Base-by-base conservation (phyloP, 2,329 filamentous ascomycete genomes). In the Alternaria hordeiaustralica region DNA sequence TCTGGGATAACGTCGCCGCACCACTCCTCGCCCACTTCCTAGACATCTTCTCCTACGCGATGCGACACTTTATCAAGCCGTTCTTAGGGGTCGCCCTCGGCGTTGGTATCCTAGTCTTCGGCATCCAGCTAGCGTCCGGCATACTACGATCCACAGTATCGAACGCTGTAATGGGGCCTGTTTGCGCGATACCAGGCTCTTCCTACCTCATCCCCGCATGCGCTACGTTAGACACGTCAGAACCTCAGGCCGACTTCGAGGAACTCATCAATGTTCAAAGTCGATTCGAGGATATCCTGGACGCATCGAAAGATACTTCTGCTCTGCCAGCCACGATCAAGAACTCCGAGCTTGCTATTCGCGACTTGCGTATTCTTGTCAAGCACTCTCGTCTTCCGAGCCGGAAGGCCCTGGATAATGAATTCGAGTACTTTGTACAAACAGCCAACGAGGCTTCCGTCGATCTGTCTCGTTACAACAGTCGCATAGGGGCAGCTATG, bases 251-350 rank as follows among this genome's bases (percentile, higher is more conserved):
- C 23, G 89, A 94, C 71, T 95, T 95, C 69, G 89, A 93, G 66
- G 87, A 90, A 51, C 84, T 96, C 21, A 91, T 96, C 84, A 85
- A 85, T 18, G 87, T 91, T 2, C 92, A 96, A 78, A 84, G 87
- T n/a, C 86, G 89, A 26, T 93, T 96, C 60, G 92, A 94, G 78
- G 87, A 91, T 61, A 88, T 96, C 1, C 81, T 96, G 5, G 87
- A 92, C 68, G 87, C 88, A 62, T 88, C 88, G 15, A 86, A 88
- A 2, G 85, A 89, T 21, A 88, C 89, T 1, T 87, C 89, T 2
- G 88, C 88, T 2, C 81, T 96, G 4, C 92, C 92, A 0, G 84
- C 92, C 69, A 90, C 93, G 70, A 94, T 96, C 89, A 94, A 93
- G 81, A 87, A 88, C 10, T 89, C 90, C 3, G 92, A 95, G 78